These are phyloP conservation scores for Rheum nobile DNA, from an alignment of 148 eudicot species.

Conservation along the genomic window DNA sequence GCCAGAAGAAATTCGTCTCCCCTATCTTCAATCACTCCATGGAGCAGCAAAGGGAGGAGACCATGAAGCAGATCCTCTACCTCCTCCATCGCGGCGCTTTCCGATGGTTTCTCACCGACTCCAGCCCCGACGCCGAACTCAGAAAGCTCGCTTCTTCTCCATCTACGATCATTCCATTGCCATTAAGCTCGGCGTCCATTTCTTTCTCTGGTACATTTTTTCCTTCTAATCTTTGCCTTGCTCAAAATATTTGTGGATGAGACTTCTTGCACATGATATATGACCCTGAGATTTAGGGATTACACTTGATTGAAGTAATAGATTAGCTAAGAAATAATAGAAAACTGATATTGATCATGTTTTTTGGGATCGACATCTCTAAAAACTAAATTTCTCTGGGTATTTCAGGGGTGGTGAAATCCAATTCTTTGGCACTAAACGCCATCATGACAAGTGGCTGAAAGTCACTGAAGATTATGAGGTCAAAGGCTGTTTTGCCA, in stretches of 20 bases:
- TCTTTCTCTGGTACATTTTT: constrained; percentile 83
- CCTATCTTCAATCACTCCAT: too few relatives aligned
- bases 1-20: too few relatives aligned
- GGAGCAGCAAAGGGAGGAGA: too few relatives aligned
- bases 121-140: too few relatives aligned
- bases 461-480: too few relatives aligned
- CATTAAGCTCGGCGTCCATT: constrained; percentile 55
- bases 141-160: constrained; percentile 37
- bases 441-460: constrained; percentile 95
- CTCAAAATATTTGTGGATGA: constrained; percentile 8
- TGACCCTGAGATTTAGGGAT: too few relatives aligned
- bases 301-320: too few relatives aligned
- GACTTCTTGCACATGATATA: too few relatives aligned
- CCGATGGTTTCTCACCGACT: constrained; percentile 47
- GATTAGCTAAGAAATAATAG: too few relatives aligned
- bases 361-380: too few relatives aligned
- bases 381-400: not conserved
- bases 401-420: constrained; percentile 87
- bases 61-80: constrained; percentile 44
- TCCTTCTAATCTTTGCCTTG: not conserved
- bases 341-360: too few relatives aligned
- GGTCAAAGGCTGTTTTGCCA: too few relatives aligned
- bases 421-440: constrained; percentile 83
- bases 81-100: constrained; percentile 47
- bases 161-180: constrained; percentile 67